Evolutionary conservation across 495 filamentous ascomycete genomes (phyloP).

Genomic region (Penicillium ochrochloron): DNA sequence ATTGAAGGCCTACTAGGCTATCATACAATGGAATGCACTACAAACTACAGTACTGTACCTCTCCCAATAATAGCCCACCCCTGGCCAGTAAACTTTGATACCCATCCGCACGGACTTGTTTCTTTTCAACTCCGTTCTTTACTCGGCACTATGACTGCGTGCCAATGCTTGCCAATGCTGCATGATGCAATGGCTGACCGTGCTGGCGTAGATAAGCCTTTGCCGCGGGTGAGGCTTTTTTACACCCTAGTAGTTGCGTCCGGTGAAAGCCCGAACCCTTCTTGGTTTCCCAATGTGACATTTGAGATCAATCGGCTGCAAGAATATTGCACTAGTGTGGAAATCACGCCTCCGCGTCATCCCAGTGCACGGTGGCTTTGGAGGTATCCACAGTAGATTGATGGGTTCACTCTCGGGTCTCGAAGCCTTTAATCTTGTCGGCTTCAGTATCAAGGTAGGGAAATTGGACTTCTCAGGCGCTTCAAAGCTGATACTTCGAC

Average conservation of each 20-base stretch:
- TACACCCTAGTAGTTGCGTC: not conserved
- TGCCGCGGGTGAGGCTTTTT: conserved; percentile 21
- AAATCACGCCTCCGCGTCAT: conserved; percentile 16
- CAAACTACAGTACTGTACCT: not conserved
- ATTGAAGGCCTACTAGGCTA: not conserved
- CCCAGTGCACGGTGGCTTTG: not conserved
- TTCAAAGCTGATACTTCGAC: too few species aligned
- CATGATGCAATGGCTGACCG: conserved; percentile 18
- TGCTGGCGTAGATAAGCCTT: conserved; percentile 9
- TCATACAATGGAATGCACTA: too few species aligned
- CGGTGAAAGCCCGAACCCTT: not conserved
- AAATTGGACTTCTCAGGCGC: not conserved
- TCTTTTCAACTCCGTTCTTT: conserved; percentile 9
- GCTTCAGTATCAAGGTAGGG: not conserved
- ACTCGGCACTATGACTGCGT: conserved; percentile 1
- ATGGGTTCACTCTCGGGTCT: not conserved
- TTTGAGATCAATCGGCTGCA: not conserved
- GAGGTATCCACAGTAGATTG: not conserved
- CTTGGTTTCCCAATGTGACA: not conserved
- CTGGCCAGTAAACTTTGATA: conserved; percentile 8
- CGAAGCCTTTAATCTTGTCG: not conserved
- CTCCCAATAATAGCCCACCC: not conserved
- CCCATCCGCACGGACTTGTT: conserved; percentile 1
- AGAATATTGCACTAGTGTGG: conserved; percentile 3
- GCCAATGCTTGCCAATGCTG: not conserved